Conservation (phyloP, 345 rosid species). For the Crucihimalaya himalaica region DNA sequence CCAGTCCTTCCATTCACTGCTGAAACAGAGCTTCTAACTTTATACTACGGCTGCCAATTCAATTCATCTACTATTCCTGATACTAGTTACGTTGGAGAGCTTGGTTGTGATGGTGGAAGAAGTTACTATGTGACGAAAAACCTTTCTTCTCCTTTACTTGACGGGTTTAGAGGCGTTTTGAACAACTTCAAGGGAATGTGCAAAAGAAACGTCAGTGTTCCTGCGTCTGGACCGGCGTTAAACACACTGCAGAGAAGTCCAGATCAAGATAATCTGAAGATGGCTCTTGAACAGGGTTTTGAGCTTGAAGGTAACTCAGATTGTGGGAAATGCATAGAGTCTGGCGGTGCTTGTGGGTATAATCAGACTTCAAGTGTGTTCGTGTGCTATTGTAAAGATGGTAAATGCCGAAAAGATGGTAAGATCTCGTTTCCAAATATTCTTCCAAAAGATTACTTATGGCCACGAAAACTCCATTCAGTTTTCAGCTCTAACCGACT, state of each 20-base stretch:
- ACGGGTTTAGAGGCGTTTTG: background rate
- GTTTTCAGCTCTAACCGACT: background rate
- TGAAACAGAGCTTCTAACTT: constrained; percentile 9
- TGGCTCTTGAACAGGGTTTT: constrained; percentile 4
- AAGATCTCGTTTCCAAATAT: background rate
- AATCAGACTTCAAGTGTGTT: background rate
- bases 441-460: too few relatives aligned
- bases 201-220: constrained; percentile 15
- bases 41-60: constrained; percentile 40
- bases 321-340: constrained; percentile 14
- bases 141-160: background rate
- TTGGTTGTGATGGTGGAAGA: background rate
- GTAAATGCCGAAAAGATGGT: background rate
- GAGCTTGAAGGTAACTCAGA: too few relatives aligned
- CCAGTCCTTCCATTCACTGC: background rate
- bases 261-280: background rate
- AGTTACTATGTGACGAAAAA: constrained; percentile 19
- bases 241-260: background rate
- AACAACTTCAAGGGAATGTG: constrained; percentile 3
- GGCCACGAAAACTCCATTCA: too few relatives aligned
- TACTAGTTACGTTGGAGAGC: background rate
- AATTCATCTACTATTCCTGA: background rate
- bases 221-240: background rate
- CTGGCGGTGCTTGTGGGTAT: constrained; percentile 46
- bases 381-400: constrained; percentile 38